Evolutionary conservation across 441 rosid genomes (phyloP).

Genomic region (Viola pubescens): DNA sequence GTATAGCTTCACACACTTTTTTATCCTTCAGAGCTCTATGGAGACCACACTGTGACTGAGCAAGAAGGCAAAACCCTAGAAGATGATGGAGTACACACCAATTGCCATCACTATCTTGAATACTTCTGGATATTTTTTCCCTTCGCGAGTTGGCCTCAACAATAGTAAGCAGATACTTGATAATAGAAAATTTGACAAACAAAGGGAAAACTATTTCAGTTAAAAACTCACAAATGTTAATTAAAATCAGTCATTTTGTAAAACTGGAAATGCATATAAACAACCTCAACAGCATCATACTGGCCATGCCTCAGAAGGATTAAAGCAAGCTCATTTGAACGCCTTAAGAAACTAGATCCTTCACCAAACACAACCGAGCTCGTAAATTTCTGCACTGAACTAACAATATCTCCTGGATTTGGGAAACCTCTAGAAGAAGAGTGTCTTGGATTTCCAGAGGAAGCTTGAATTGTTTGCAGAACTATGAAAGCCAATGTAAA

Average conservation of each 20-base stretch:
- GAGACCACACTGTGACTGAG: conserved; percentile 59
- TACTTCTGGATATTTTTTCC: conserved; percentile 64
- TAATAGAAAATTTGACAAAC: conserved; percentile 7
- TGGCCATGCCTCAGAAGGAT: conserved; percentile 80
- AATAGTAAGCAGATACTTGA: conserved; percentile 55
- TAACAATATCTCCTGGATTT: conserved; percentile 46
- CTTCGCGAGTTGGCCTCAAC: conserved; percentile 67
- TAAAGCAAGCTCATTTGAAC: conserved; percentile 66
- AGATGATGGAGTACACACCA: conserved; percentile 96
- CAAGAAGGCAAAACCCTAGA: conserved; percentile 86
- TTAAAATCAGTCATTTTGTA: conserved; percentile 8
- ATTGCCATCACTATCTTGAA: conserved; percentile 66
- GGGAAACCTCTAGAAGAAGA: conserved; percentile 41
- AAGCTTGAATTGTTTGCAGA: conserved; percentile 32
- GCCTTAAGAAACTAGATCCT: conserved; percentile 55
- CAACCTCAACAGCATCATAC: conserved; percentile 85
- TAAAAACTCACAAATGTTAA: conserved; percentile 9
- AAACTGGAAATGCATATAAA: conserved; percentile 13
- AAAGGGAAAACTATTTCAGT: conserved; percentile 17
- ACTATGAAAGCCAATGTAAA: conserved; percentile 76
- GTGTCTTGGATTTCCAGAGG: conserved; percentile 28
- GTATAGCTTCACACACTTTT: conserved; percentile 76
- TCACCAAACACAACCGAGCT: conserved; percentile 87
- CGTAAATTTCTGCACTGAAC: conserved; percentile 50
- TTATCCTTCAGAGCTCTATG: conserved; percentile 56